Evolutionary conservation across 169 alveolate genomes (phyloP).

Genomic region (Cryptosporidium baileyi): DNA sequence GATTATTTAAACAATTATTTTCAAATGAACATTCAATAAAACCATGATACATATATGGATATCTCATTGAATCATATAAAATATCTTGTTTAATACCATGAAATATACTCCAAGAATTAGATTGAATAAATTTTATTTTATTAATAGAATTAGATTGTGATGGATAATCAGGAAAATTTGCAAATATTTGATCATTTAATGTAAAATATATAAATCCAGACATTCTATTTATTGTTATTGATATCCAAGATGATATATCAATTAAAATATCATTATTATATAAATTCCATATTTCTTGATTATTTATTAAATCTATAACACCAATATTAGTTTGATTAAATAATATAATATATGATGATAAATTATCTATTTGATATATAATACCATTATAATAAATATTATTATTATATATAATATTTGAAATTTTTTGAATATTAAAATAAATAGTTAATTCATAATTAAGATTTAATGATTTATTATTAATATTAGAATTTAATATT

Average conservation of each 20-base stretch:
- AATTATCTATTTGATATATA: not conserved
- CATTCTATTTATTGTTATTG: constrained; percentile 38
- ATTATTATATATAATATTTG: not conserved
- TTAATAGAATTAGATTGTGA: constrained; percentile 7
- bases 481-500: not conserved
- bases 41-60: constrained; percentile 57
- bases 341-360: constrained; percentile 10
- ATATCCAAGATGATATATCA: constrained; percentile 13
- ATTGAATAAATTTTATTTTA: not conserved
- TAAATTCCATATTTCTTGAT: constrained; percentile 57
- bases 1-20: not conserved
- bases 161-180: constrained; percentile 53
- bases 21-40: constrained; percentile 45
- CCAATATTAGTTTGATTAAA: constrained; percentile 50
- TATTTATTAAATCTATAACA: constrained; percentile 5
- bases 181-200: constrained; percentile 39
- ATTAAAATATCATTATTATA: constrained; percentile 5
- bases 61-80: constrained; percentile 5
- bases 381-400: constrained; percentile 20
- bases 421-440: not conserved
- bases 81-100: constrained; percentile 31
- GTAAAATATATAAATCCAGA: constrained; percentile 47
- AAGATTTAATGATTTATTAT: not conserved
- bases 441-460: constrained; percentile 38
- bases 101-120: constrained; percentile 45